Evolutionary conservation across 129 eudicot species (phyloP), one percentile per base, ranked within the genome.

Genomic region (Logfia minima): DNA sequence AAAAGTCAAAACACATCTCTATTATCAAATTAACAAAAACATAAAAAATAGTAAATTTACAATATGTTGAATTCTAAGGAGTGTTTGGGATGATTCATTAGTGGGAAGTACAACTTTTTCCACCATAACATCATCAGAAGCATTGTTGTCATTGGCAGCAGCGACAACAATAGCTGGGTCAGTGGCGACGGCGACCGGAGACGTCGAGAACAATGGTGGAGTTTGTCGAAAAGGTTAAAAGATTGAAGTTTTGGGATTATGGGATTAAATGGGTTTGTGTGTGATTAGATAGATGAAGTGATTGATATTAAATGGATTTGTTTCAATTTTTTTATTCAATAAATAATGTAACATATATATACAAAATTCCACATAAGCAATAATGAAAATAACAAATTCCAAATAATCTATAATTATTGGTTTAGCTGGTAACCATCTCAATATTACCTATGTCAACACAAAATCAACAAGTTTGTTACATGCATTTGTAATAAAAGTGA

Each of bases 61-160:
- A 24, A 96, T 89, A 80, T 95, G 99, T 61, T 97, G 97, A 77
- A 95, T 89, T 70, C 87, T 82, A 28, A 95, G 87, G 67, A 95
- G 97, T 51, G 60, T 61, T 56, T 79, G 83, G 10, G 97, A 95
- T 5, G 97, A 95, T 24, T 91, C 82, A 77, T 91, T 91, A 3
- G 96, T 91, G 1, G 97, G 99, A 65, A 95, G 96, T 11, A 86
- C 90, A 1, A 91, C 61, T 83, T 41, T 87, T 31, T 83, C 90
- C 56, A 70, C 75, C 19, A 74, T 32, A 23, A 19, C 78, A 17
- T 83, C 84, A 11, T 72, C 76, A 37, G 70, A 21, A 59, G 32
- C 53, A 21, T 35, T 65, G 0, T 60, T 63, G 34, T 34, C 77
- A 58, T 31, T 51, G 4, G 71, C 75, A 6, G 74, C 77, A 39